phyloP scores from a whole-genome alignment of 352 stramenopile species.

The Globisporangium splendens region DNA sequence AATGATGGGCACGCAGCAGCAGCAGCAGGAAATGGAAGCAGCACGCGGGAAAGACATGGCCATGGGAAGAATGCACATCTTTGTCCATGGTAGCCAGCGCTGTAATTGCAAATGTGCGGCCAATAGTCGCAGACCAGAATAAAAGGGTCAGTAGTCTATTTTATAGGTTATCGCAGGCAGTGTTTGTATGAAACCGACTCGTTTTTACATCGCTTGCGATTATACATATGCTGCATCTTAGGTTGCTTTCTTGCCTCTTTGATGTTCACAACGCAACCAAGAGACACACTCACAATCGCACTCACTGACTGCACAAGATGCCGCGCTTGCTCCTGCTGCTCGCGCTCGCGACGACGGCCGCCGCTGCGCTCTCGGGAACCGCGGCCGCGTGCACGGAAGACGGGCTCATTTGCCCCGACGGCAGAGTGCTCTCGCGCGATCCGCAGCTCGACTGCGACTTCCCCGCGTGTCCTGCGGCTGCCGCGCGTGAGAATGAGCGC shows the following conservation, averaged over 20 bases:
- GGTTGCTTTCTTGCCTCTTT: neutral
- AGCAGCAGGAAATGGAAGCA: too few relatives aligned
- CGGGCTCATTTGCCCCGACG: slow-evolving; percentile 10
- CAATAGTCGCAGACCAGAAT: too few relatives aligned
- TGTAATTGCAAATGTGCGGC: too few relatives aligned
- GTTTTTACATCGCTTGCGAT: too few relatives aligned
- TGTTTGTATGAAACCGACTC: too few relatives aligned
- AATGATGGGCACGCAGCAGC: too few relatives aligned
- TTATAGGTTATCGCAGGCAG: too few relatives aligned
- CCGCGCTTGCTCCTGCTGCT: slow-evolving; percentile 16
- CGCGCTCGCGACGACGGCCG: slow-evolving; percentile 6
- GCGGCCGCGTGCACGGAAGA: slow-evolving; percentile 27
- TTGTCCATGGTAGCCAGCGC: too few relatives aligned
- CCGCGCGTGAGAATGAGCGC: too few relatives aligned
- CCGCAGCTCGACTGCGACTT: slow-evolving; percentile 13
- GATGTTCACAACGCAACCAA: neutral
- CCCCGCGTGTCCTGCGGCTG: slow-evolving; percentile 2
- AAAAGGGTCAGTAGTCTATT: too few relatives aligned
- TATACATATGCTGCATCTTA: neutral
- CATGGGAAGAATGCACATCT: too few relatives aligned
- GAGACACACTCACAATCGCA: neutral
- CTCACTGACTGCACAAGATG: neutral
- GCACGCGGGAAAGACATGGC: too few relatives aligned
- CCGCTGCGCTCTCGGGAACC: slow-evolving; percentile 18
- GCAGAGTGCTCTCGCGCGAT: slow-evolving; percentile 11